Evolutionary conservation across 176 grass and related monocot species (phyloP), one percentile per base, ranked within the genome.

Genomic region (Aegilops bicornis): DNA sequence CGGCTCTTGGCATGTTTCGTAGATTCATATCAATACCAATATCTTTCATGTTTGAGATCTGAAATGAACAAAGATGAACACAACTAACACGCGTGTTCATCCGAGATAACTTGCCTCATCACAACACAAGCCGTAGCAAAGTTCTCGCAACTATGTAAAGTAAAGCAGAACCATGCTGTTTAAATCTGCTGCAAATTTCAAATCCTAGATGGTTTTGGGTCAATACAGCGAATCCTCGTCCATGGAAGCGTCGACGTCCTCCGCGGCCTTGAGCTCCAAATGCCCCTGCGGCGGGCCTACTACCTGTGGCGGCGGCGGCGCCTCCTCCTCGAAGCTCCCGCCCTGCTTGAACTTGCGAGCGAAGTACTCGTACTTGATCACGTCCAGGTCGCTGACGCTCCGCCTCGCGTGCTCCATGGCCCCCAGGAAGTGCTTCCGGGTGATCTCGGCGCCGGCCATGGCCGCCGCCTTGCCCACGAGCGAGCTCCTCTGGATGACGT

Each of bases 331-430:
- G 11, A 50, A 52, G 80, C 65, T 24, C 11, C 80, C 80, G 20
- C 80, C 80, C 73, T 76, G 73, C 10, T 39, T 72, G 50, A 83
- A 83, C 50, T 61, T 73, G 3, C 29, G 68, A 70, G 33, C 65
- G 15, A 83, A 83, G 81, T 35, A 82, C 11, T 83, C 68, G 50
- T 71, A 83, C 30, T 25, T 83, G n/a, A 83, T 27, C 33, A 83
- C 50, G 47, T 70, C 58, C 30, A 78, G 65, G 22, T 71, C 83
- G 69, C 83, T 85, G 19, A 89, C 77, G 70, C 82, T 89, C 82
- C 83, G 72, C 33, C 83, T n/a, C 15, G 88, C 83, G 60, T 81
- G 77, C 60, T 75, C 75, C 17, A 89, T 80, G 2, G 83, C 88
- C 8, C 69, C 83, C 47, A 40, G 23, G 77, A 89, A 86, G 83